These are phyloP conservation scores for Pseudocercospora eumusae DNA, from an alignment of 2,329 filamentous ascomycete species.

Conservation along the genomic window DNA sequence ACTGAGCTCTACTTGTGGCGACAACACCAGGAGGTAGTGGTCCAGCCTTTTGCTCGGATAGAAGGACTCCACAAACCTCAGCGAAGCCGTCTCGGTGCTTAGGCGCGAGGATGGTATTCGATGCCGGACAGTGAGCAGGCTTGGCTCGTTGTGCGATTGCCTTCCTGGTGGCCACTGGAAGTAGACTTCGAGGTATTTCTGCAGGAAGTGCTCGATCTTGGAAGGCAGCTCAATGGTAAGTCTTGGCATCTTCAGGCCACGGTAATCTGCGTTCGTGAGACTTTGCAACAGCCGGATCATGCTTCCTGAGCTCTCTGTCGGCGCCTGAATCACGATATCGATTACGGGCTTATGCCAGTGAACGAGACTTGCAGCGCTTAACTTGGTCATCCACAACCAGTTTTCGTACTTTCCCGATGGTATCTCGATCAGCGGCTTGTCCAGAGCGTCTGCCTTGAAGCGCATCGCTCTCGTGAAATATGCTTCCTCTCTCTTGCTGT, in stretches of 20 bases:
- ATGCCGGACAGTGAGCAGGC: slow-evolving; percentile 68
- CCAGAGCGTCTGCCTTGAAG: slow-evolving; percentile 54
- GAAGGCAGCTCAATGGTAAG: slow-evolving; percentile 82
- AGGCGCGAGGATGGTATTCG: slow-evolving; percentile 64
- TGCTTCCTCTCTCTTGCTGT: slow-evolving; percentile 63
- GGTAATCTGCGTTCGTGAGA: slow-evolving; percentile 73
- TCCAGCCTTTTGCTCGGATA: slow-evolving; percentile 68
- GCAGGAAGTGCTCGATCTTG: slow-evolving; percentile 65
- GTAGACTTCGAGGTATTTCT: slow-evolving; percentile 58
- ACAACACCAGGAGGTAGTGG: slow-evolving; percentile 81
- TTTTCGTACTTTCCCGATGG: slow-evolving; percentile 63
- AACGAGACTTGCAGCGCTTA: slow-evolving; percentile 71
- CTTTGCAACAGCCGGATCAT: slow-evolving; percentile 76
- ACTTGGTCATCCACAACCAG: slow-evolving; percentile 73
- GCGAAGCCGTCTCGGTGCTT: slow-evolving; percentile 69
- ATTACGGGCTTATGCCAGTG: slow-evolving; percentile 77
- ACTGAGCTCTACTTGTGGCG: slow-evolving; percentile 76
- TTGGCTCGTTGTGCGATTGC: slow-evolving; percentile 46
- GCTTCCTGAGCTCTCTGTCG: slow-evolving; percentile 68
- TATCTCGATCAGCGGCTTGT: slow-evolving; percentile 71
- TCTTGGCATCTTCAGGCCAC: slow-evolving; percentile 67
- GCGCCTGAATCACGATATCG: slow-evolving; percentile 81
- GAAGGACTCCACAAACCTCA: slow-evolving; percentile 81
- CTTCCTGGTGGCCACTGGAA: slow-evolving; percentile 69
- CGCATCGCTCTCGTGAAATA: slow-evolving; percentile 67